Evolutionary conservation across 2,329 filamentous ascomycete species (phyloP), one percentile per base, ranked within the genome.

Genomic region (Ceratocystis lukuohia): DNA sequence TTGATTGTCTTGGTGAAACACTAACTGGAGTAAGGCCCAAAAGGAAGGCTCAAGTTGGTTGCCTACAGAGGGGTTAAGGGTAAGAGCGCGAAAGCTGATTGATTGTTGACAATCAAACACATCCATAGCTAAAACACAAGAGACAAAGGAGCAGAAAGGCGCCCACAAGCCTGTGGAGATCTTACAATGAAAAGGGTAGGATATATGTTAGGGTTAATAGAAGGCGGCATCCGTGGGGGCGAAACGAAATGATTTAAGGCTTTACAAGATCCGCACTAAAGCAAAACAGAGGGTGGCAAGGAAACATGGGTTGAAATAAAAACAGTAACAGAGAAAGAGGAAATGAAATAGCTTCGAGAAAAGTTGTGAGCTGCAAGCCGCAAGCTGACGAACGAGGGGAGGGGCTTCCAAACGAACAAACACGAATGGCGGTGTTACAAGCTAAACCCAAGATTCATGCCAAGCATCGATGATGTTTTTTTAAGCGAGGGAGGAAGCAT

Each of bases 341-440:
- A 48, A 20, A 48, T n/a, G 45, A 48, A 48, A 20, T 15, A 41
- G 37, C 37, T 41, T 41, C 37, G 37, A 41, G 10, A 41, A 41
- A 41, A 41, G 37, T 15, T 41, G 37, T 12, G 10, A 41, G 37
- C 37, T 12, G 3, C 17, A 53, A 53, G 12, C 22, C 8, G 22
- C 48, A 53, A 41, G 48, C 48, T 53, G 48, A 53, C 48, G 48
- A 53, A 10, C 48, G 10, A 41, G 37, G 10, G 37, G 37, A 41
- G 37, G 10, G 12, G 10, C 10, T 41, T 4, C 37, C 37, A 53
- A 53, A 28, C 48, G 22, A 53, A 12, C 37, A 48, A 53, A 53
- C 48, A 53, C 20, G 48, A n/a, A 53, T 53, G 48, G 22, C 48
- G 22, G 48, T 53, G 48, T 53, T 53, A 53, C 48, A 53, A 53